Conservation (phyloP, 768 basidiomycete genomes). For the Paxillus ammoniavirescens region DNA sequence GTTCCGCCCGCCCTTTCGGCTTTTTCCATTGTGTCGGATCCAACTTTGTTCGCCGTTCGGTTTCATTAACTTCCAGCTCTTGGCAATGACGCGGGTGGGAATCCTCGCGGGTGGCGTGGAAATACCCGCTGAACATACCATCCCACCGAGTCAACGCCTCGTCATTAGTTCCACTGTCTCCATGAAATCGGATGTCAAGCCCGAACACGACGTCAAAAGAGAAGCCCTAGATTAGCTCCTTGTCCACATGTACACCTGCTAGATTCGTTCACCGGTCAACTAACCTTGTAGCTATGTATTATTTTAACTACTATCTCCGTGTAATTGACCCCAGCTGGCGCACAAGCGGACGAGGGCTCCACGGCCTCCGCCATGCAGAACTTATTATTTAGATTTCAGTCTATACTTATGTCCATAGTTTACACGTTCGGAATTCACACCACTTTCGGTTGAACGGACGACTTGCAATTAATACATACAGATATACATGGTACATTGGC, state of each 20-base stretch:
- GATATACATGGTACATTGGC: background rate
- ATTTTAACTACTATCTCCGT: background rate
- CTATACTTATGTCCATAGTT: too few species aligned
- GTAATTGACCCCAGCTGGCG: too few species aligned
- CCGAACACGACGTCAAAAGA: background rate
- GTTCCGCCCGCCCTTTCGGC: background rate
- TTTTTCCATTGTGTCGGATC: background rate
- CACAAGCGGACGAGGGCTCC: too few species aligned
- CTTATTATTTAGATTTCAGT: too few species aligned
- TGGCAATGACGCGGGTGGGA: conserved; percentile 78
- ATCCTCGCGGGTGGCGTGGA: conserved; percentile 65
- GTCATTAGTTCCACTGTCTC: conserved; percentile 21
- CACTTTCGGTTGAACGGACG: too few species aligned
- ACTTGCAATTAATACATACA: background rate
- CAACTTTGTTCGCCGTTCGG: background rate
- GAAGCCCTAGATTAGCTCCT: background rate
- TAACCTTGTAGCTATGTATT: conserved; percentile 1
- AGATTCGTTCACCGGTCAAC: conserved; percentile 16
- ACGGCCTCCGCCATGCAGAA: too few species aligned
- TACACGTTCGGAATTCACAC: too few species aligned
- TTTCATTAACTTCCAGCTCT: conserved; percentile 38
- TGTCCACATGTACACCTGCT: background rate
- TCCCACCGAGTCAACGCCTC: conserved; percentile 47
- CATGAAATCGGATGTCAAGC: conserved; percentile 1
- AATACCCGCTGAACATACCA: conserved; percentile 38